Base-by-base conservation (phyloP, 306 rosid species). In the Argentina anserina region DNA sequence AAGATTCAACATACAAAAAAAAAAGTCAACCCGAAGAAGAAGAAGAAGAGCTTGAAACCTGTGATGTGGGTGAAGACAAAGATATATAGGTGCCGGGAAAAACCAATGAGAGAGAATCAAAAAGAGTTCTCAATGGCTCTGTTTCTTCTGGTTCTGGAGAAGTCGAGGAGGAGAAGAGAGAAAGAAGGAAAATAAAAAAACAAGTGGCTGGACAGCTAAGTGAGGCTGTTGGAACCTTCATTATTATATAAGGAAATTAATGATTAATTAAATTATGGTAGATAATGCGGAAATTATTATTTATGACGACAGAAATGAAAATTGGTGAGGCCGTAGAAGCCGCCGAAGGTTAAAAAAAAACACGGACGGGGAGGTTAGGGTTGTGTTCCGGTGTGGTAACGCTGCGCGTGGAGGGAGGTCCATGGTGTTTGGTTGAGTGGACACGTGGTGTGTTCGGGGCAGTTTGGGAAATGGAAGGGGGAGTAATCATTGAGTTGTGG, bases 181-280 rank as follows among this genome's bases (percentile, higher is more conserved):
- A 58, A 25, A 67, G 81, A 5, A 78, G 67, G 15, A 31, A 34
- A 56, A 21, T 10, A 72, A n/a, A 63, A 80, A 90, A 87, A 76
- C 80, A 86, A 85, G 96, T 89, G 90, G 98, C 85, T 90, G 88
- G 95, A 96, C 86, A 91, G 83, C 84, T 62, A 28, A 58, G 67
- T 3, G 72, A 25, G 86, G 86, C 77, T 80, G 86, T 86, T 83
- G 82, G 86, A 83, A 80, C 86, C 71, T 28, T 69, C 68, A 75
- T 70, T 76, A 74, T 84, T 87, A 78, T 79, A 81, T 81, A 74
- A 5, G 59, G 69, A 49, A 58, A 70, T 67, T 65, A 71, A 84
- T 74, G 31, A 61, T 64, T 55, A 52, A 75, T n/a, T n/a, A 50
- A 60, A 73, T 74, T 31, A n/a, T n/a, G 42, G 37, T 37, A 29